Percentiles rank a stretch among this genome's conserved stretches.
Evolutionary conservation across 805 yeast genomes (phyloP).

Genomic region (Kodamaea nitidulidarum): DNA sequence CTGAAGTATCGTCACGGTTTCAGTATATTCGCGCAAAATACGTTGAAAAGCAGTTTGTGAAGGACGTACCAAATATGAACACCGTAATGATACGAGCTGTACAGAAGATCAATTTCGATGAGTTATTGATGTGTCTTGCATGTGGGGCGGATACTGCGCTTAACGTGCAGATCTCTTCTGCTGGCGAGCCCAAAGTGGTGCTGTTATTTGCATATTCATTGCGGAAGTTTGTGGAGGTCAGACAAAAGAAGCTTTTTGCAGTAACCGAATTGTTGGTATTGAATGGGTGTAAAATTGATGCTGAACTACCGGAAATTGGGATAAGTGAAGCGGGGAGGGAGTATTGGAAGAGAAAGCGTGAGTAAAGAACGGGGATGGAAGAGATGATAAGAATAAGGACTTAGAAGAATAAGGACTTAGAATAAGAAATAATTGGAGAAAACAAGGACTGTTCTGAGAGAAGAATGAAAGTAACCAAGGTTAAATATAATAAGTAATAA

Average conservation of each 20-base stretch:
- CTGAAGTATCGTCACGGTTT: constrained; percentile 41
- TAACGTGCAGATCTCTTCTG: constrained; percentile 27
- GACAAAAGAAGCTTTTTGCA: constrained; percentile 24
- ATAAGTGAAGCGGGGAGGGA: constrained; percentile 44
- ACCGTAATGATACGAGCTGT: constrained; percentile 49
- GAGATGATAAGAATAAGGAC: no score
- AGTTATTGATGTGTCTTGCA: constrained; percentile 41
- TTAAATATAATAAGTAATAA: no score
- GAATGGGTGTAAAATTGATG: constrained; percentile 52
- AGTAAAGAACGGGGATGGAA: no score
- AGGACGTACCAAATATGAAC: constrained; percentile 18
- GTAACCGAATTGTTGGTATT: constrained; percentile 54
- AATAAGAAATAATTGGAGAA: no score
- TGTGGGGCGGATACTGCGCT: constrained; percentile 47
- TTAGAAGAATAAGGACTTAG: no score
- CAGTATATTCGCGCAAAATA: constrained; percentile 68
- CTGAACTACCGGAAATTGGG: constrained; percentile 29
- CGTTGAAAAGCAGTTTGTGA: constrained; percentile 45
- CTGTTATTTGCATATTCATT: constrained; percentile 49
- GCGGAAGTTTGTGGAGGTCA: constrained; percentile 32
- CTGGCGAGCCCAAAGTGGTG: constrained; percentile 19
- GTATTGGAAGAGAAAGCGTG: constrained; percentile 55
- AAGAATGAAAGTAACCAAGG: no score
- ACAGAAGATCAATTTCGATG: constrained; percentile 44
- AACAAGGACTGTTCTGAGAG: no score